Evolutionary conservation across 164 flowering plant species (phyloP).

Genomic region (Buxus sempervirens): DNA sequence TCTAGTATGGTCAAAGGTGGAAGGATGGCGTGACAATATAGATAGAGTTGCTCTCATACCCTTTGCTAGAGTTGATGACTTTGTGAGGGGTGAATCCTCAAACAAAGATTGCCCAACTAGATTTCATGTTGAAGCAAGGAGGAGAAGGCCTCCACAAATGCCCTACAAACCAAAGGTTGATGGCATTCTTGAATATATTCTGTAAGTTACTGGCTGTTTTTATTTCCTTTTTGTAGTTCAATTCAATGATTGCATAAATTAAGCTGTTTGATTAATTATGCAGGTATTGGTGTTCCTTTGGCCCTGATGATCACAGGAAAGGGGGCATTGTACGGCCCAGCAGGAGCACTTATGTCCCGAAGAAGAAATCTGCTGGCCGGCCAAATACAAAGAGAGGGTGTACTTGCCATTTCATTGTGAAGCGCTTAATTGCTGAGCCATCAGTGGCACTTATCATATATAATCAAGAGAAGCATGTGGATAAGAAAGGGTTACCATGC

Average conservation of each 20-base stretch:
- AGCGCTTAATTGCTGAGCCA: constrained; percentile 89
- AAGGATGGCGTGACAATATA: constrained; percentile 83
- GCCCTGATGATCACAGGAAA: constrained; percentile 91
- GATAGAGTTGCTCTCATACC: constrained; percentile 89
- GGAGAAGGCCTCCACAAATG: constrained; percentile 46
- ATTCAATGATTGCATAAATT: constrained; percentile 1
- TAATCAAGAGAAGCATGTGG: constrained; percentile 86
- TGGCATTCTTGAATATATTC: constrained; percentile 86
- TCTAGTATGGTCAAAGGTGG: constrained; percentile 87
- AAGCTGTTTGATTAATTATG: constrained; percentile 21
- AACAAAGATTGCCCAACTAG: constrained; percentile 88
- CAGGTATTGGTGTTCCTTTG: constrained; percentile 99
- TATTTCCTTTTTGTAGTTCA: neutral
- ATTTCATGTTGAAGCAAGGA: constrained; percentile 94
- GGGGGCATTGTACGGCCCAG: constrained; percentile 89
- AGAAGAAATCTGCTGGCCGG: constrained; percentile 81
- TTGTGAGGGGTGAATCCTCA: constrained; percentile 82
- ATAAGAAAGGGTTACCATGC: constrained; percentile 83
- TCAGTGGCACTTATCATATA: constrained; percentile 89
- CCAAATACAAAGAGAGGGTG: constrained; percentile 96
- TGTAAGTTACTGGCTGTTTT: constrained; percentile 76
- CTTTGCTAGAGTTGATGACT: constrained; percentile 89
- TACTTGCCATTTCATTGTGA: constrained; percentile 93
- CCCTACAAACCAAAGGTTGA: constrained; percentile 86
- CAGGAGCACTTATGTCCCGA: constrained; percentile 63